Conservation (phyloP, 2,329 filamentous ascomycete genomes). For the Pseudogymnoascus sp. region DNA sequence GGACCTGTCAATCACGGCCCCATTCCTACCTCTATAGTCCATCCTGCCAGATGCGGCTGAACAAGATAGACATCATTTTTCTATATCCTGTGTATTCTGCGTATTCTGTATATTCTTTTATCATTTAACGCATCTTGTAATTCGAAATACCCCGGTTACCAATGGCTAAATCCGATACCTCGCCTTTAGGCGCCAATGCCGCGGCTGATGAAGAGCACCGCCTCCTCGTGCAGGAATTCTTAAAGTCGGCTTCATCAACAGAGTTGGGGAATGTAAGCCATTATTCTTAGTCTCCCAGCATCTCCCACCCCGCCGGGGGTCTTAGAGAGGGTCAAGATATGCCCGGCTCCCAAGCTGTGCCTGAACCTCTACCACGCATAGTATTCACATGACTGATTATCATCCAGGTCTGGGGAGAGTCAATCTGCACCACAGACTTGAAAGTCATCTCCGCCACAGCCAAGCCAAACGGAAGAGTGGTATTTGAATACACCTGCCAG, state of each 20-base stretch:
- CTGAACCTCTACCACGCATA: background rate
- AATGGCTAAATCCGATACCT: background rate
- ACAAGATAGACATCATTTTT: background rate
- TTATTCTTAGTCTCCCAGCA: background rate
- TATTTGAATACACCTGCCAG: constrained; percentile 43
- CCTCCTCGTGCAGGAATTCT: background rate
- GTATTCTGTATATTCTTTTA: background rate
- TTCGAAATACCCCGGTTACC: background rate
- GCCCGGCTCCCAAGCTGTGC: constrained; percentile 9
- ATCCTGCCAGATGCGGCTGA: background rate
- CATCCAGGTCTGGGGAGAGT: constrained; percentile 24
- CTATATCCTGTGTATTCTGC: background rate
- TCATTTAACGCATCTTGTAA: background rate
- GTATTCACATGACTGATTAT: background rate
- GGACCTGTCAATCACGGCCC: background rate
- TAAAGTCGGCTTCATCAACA: background rate
- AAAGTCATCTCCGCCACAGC: constrained; percentile 22
- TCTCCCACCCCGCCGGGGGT: background rate
- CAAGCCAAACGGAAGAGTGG: constrained; percentile 17
- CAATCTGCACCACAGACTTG: constrained; percentile 18
- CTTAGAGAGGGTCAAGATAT: background rate
- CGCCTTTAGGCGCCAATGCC: background rate
- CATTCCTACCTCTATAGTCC: background rate
- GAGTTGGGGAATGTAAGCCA: background rate
- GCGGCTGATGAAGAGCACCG: background rate